Conservation (phyloP, 2,329 filamentous ascomycete genomes). For the Aspergillus tamarii region DNA sequence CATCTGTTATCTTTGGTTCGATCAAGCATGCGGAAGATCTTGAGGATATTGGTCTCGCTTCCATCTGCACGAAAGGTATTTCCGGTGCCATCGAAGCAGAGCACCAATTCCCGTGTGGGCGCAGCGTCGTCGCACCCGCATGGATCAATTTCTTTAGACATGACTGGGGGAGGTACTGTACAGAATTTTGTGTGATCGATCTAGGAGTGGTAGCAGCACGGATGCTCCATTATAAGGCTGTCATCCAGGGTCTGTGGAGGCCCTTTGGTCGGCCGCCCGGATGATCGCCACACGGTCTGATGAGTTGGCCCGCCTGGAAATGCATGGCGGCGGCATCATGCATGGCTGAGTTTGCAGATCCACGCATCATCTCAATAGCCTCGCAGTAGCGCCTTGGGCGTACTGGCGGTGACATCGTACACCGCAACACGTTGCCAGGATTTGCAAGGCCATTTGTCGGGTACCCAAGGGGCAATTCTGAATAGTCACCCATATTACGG, state of each 20-base stretch:
- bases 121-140: background rate
- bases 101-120: conserved; percentile 27
- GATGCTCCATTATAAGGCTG: background rate
- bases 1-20: conserved; percentile 30
- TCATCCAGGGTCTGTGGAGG: background rate
- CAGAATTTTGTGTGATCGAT: background rate
- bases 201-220: background rate
- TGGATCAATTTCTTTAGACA: background rate
- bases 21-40: conserved; percentile 45
- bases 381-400: conserved; percentile 10
- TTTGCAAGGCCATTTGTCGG: background rate
- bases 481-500: background rate
- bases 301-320: background rate
- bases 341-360: conserved; percentile 9
- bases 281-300: background rate
- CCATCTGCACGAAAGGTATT: conserved; percentile 44
- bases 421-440: conserved; percentile 5
- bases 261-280: background rate
- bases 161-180: background rate
- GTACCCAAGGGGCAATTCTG: too few species aligned
- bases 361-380: conserved; percentile 10
- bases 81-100: conserved; percentile 47
- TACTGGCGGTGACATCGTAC: conserved; percentile 7
- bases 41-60: conserved; percentile 48
- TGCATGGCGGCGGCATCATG: conserved; percentile 2